Base-by-base conservation (phyloP, 169 alveolate species). In the Plasmodium inui region DNA sequence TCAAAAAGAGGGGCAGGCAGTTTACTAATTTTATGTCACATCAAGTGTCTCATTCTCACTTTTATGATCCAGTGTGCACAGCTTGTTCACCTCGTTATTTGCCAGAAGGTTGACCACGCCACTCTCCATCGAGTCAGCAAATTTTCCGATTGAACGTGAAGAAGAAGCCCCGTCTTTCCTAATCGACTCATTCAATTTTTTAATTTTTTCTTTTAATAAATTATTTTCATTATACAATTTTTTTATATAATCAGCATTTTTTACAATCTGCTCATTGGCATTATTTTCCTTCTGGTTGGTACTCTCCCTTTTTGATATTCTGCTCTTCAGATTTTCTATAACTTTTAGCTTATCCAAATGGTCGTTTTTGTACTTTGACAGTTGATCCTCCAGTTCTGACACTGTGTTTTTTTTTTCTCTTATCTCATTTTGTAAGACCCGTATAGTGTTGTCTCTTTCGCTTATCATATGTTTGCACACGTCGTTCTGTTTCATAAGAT, bases 171-270 rank as follows among this genome's bases (percentile, higher is more conserved):
- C 86, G 8, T 70, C 82, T 39, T 74, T 34, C 57, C 55, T 84
- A 74, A 17, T 76, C 41, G 73, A 44, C 19, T 37, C 81, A 26
- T 9, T 86, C 26, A 86, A 78, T 55, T 76, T 86, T 86, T 86
- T 86, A 32, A 86, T 74, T 86, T 57, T 86, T 76, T 86, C 93
- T 53, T 76, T 86, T 86, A 86, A 74, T 53, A 86, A 74, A 74
- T 76, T 86, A 53, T 86, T 86, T 86, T 86, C 93, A 53, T 86
- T 86, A 55, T 86, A 86, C 81, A 86, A 44, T 74, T 86, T 86
- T 50, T 74, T 86, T 53, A 86, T 26, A 76, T 86, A 86, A 86
- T 86, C 76, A 86, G 55, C 67, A 86, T 86, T 86, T 57, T 86
- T 86, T 17, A 70, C 41, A 44, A 57, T 30, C 28, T 30, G 81